Evolutionary conservation across 73 alveolate genomes (phyloP), one percentile per base, ranked within the genome.

Genomic region (Breviolum minutum): DNA sequence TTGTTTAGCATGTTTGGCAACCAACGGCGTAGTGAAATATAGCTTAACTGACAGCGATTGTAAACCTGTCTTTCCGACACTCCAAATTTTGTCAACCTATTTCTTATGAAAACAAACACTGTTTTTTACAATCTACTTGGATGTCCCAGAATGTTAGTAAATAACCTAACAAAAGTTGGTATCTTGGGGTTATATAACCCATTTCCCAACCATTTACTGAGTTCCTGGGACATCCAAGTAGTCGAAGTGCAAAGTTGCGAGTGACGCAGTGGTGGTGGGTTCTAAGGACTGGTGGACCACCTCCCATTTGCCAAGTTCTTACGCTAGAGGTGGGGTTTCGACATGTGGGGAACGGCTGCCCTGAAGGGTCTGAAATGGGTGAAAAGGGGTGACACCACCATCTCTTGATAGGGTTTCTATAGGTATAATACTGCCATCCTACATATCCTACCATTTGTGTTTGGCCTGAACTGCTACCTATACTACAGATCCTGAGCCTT

Each of bases 271-370:
- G 0, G 1, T 4, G 81, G 63, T 22, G 7, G 7, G 26, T 20
- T 24, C 63, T 63, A 6, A 77, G 88, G 88, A 80, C 19, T 32
- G 88, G 88, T 32, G 88, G 88, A 48, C 88, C 88, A 0, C 88
- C 88, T 5, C 69, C 88, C 69, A 48, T 48, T 17, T 80, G 88
- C 17, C 88, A 80, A 48, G 19, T 40, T 9, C 22, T 80, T 13
- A 32, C 32, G 12, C 32, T 80, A 26, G 88, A 80, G 88, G 88
- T 14, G 32, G 19, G 88, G 86, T 5, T 7, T 8, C 63, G 63
- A 22, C 54, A 40, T 40, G 54, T 40, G 54, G 54, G 54, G 54
- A 40, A 0, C 24, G 30, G 82, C 24, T 26, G 27, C 82, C 40
- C 29, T 73, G 24, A 16, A 6, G 26, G 81, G 26, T 71, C 26